Percentiles rank a stretch among this genome's conserved stretches.
Conservation (phyloP, 345 rosid genomes). For the Eutrema yunnanense region DNA sequence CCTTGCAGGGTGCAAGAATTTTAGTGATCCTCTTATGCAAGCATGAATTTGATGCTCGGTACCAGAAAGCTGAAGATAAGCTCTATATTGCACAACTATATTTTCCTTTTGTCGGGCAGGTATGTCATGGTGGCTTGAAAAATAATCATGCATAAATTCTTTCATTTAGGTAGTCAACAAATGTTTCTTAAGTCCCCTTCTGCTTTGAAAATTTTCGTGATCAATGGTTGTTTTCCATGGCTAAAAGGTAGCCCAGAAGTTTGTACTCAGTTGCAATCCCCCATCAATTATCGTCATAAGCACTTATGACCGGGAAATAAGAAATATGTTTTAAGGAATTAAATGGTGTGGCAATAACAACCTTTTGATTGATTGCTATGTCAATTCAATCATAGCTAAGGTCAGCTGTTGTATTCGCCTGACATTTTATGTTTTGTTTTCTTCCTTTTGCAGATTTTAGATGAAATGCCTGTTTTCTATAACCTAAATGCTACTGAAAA, state of each 20-base stretch:
- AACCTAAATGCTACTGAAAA: conserved; percentile 89
- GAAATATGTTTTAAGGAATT: background rate
- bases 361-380: background rate
- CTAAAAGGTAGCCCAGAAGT: background rate
- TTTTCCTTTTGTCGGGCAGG: conserved; percentile 96
- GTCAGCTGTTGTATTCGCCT: background rate
- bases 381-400: background rate
- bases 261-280: conserved; percentile 1
- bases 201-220: background rate
- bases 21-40: conserved; percentile 89
- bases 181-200: background rate
- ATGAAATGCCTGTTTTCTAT: conserved; percentile 99
- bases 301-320: background rate
- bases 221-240: conserved; percentile 1
- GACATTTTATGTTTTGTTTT: conserved; percentile 20
- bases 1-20: conserved; percentile 84
- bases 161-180: conserved; percentile 7
- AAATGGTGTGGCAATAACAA: background rate
- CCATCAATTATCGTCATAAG: background rate
- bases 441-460: conserved; percentile 71
- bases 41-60: conserved; percentile 96
- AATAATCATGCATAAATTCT: background rate
- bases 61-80: conserved; percentile 98
- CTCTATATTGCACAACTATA: conserved; percentile 90
- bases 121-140: conserved; percentile 22